Percentiles rank a stretch among this genome's conserved stretches.
Evolutionary conservation across 352 stramenopile species (phyloP).

Genomic region (Globisporangium rhizosaccharum): DNA sequence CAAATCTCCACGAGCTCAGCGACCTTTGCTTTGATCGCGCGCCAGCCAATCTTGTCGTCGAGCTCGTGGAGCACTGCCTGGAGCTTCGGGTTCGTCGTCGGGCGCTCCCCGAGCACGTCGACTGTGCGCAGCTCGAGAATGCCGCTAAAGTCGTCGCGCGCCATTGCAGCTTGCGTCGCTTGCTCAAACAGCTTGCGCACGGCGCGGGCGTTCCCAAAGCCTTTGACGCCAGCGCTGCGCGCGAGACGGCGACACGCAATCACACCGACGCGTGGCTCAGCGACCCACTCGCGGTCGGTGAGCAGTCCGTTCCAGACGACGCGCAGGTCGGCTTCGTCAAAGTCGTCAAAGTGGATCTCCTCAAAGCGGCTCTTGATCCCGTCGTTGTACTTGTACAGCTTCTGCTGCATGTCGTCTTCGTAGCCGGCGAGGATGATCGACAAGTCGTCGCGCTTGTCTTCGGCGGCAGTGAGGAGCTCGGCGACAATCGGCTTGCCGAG

Average conservation of each 20-base stretch:
- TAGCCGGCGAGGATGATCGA: constrained; percentile 92
- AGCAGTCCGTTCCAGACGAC: constrained; percentile 63
- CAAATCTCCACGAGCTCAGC: constrained; percentile 70
- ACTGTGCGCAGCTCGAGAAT: constrained; percentile 44
- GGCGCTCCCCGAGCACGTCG: constrained; percentile 78
- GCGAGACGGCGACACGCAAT: constrained; percentile 64
- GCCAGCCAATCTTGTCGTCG: constrained; percentile 72
- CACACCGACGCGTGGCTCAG: constrained; percentile 37
- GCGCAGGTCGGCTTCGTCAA: constrained; percentile 81
- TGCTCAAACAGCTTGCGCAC: constrained; percentile 77
- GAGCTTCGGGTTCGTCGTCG: constrained; percentile 72
- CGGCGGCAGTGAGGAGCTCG: constrained; percentile 80
- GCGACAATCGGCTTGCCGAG: constrained; percentile 86
- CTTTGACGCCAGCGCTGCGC: constrained; percentile 59
- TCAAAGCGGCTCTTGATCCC: constrained; percentile 84
- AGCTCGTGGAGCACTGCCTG: constrained; percentile 46
- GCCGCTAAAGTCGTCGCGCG: constrained; percentile 58
- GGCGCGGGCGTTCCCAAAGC: constrained; percentile 84
- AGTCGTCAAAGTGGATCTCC: constrained; percentile 88
- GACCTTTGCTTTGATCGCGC: constrained; percentile 72
- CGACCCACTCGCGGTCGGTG: constrained; percentile 37
- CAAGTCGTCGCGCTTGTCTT: constrained; percentile 80
- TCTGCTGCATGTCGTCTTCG: constrained; percentile 90
- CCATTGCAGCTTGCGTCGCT: constrained; percentile 52
- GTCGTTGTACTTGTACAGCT: constrained; percentile 90